Evolutionary conservation across 805 yeast species (phyloP).

Genomic region (Lipomyces mesembrius): DNA sequence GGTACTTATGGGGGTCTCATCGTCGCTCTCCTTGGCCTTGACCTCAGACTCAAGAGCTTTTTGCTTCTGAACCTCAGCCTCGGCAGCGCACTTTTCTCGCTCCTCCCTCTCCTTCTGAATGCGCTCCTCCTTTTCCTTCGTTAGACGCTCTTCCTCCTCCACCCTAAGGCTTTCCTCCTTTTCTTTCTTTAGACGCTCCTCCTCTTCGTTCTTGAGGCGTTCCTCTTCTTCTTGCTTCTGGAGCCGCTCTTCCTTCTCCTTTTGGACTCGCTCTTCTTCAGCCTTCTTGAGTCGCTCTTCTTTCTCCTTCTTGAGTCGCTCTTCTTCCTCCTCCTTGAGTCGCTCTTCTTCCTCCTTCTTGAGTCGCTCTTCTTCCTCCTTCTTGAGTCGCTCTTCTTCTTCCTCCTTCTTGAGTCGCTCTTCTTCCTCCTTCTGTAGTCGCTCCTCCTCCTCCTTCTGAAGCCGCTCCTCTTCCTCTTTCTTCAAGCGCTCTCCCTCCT

Average conservation of each 20-base stretch:
- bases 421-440: constrained; percentile 13
- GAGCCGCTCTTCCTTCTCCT: constrained; percentile 18
- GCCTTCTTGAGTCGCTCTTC: constrained; percentile 1
- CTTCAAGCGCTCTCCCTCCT: constrained; percentile 18
- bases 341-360: constrained; percentile 17
- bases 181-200: constrained; percentile 11
- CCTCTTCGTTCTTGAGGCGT: constrained; percentile 32
- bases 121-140: constrained; percentile 8
- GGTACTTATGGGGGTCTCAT: constrained; percentile 33
- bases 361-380: constrained; percentile 21
- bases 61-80: constrained; percentile 9
- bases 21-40: constrained; percentile 17
- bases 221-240: constrained; percentile 25
- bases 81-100: constrained; percentile 9
- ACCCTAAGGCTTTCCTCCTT: constrained; percentile 9
- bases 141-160: constrained; percentile 17
- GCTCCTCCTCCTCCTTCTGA: constrained; percentile 26
- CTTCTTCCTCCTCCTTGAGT: constrained; percentile 24
- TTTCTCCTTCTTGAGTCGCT: constrained; percentile 4
- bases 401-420: constrained; percentile 24
- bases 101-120: neutral
- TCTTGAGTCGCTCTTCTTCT: constrained; percentile 21
- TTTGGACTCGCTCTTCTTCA: constrained; percentile 22
- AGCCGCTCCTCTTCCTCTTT: constrained; percentile 23
- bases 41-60: constrained; percentile 15